Evolutionary conservation across 2,329 filamentous ascomycete species (phyloP), one percentile per base, ranked within the genome.

Genomic region (Pseudocercospora cruenta): DNA sequence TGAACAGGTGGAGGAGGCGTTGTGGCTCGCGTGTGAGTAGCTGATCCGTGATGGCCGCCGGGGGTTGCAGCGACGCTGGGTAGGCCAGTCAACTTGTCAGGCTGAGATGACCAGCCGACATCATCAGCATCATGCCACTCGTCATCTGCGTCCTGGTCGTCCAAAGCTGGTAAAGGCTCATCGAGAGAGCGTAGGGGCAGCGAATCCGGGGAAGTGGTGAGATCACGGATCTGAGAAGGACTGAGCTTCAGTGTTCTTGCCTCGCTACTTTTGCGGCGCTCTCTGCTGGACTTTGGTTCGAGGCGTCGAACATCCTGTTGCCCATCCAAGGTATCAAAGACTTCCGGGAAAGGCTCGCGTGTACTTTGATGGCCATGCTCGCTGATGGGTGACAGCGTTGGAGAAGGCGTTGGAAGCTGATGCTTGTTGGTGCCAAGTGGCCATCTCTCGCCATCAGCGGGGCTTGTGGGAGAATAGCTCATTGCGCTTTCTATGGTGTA

Each of bases 141-240:
- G 16, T 67, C 64, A 28, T 68, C 62, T 31, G 66, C 69, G 31
- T 66, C 62, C 45, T 64, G 64, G 21, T 66, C 66, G 28, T 62
- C 36, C 1, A 61, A 14, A 12, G 66, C 33, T 9, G 64, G 47
- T 21, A 59, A 58, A 22, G 49, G 33, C 12, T 70, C 69, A 31
- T 65, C 68, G 14, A 71, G 51, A 22, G 69, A 58, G 10, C 70
- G 63, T 14, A 72, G 57, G 9, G 70, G 70, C 7, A 72, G 51
- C 10, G 70, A 72, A 1, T 72, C 70, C 5, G 67, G 69, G 4
- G 70, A 72, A 22, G 67, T 65, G 12, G 67, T 69, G 21, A 72
- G 58, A 31, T 67, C 63, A 12, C 67, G 66, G 9, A 72, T 62
- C 33, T 70, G 66, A 19, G 54, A 51, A 5, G 66, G 67, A 47